phyloP scores from a whole-genome alignment of 306 rosid species.

The Vigna angularis region DNA sequence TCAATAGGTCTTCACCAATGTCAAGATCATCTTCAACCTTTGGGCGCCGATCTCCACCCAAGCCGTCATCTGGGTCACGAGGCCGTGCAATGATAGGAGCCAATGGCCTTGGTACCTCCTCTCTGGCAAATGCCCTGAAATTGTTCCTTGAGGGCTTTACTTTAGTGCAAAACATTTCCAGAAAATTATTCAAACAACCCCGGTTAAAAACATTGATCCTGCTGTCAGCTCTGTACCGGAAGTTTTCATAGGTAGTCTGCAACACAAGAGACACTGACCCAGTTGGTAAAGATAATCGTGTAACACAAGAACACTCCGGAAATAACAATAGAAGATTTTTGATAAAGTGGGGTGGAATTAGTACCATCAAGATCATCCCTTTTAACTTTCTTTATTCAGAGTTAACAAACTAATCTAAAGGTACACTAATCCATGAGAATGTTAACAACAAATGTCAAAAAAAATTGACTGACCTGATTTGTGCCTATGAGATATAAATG shows the following conservation, averaged over 20 bases:
- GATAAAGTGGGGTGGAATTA: not conserved
- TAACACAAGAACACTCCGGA: slow-evolving; percentile 5
- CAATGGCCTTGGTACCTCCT: slow-evolving; percentile 66
- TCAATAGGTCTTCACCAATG: slow-evolving; percentile 88
- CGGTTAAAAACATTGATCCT: slow-evolving; percentile 75
- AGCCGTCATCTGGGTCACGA: slow-evolving; percentile 63
- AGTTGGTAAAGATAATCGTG: slow-evolving; percentile 12
- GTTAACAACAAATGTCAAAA: slow-evolving; percentile 38
- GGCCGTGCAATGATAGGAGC: slow-evolving; percentile 50
- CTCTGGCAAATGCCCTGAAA: slow-evolving; percentile 77
- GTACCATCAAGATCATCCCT: slow-evolving; percentile 19
- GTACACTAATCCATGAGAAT: slow-evolving; percentile 3
- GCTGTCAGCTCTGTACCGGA: slow-evolving; percentile 81
- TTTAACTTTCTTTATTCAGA: not conserved
- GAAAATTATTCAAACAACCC: slow-evolving; percentile 80
- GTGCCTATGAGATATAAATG: slow-evolving; percentile 88
- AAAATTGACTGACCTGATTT: slow-evolving; percentile 75
- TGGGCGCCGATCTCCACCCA: slow-evolving; percentile 70
- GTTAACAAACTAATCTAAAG: not conserved
- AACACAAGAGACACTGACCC: slow-evolving; percentile 29
- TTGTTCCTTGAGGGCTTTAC: slow-evolving; percentile 79
- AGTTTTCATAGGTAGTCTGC: slow-evolving; percentile 96
- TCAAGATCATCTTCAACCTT: slow-evolving; percentile 93
- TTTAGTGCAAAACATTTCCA: slow-evolving; percentile 83
- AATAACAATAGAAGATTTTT: not conserved